Evolutionary conservation across 257 asterid genomes (phyloP).

Genomic region (Datura wrightii): DNA sequence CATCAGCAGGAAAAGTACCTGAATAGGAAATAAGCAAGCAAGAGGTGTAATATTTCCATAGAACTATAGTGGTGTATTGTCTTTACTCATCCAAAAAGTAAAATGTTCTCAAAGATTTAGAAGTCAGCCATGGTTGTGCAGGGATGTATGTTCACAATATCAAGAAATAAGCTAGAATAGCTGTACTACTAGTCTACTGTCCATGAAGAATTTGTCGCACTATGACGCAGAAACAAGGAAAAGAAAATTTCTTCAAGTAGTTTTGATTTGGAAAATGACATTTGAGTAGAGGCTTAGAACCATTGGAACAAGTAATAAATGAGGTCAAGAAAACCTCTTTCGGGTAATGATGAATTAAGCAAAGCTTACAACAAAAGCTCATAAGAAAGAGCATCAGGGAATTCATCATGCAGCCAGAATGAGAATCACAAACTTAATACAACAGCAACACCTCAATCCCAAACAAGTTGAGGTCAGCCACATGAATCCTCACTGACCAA

Average conservation of each 20-base stretch:
- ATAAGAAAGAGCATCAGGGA: slow-evolving; percentile 9
- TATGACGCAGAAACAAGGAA: slow-evolving; percentile 12
- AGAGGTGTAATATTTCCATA: not conserved
- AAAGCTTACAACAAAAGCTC: slow-evolving; percentile 2
- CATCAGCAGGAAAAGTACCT: slow-evolving; percentile 29
- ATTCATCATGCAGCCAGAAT: not conserved
- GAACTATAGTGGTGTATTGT: not conserved
- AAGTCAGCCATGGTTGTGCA: not conserved
- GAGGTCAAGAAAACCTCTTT: not conserved
- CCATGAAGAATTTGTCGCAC: slow-evolving; percentile 6
- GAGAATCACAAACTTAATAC: not conserved
- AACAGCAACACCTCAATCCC: not conserved
- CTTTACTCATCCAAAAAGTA: slow-evolving; percentile 2
- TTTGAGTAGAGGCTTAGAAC: not conserved
- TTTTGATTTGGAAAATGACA: slow-evolving; percentile 22
- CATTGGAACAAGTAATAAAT: not conserved
- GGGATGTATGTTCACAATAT: not conserved
- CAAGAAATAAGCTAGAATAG: slow-evolving; percentile 19
- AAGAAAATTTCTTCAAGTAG: slow-evolving; percentile 10
- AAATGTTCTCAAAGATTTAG: not conserved
- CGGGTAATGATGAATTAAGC: not conserved
- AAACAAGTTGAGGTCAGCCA: not conserved
- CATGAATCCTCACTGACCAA: not conserved
- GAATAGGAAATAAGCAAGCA: slow-evolving; percentile 26
- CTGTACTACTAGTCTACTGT: not conserved